Base-by-base conservation (phyloP, 768 basidiomycete species). In the Pholiota microspora region DNA sequence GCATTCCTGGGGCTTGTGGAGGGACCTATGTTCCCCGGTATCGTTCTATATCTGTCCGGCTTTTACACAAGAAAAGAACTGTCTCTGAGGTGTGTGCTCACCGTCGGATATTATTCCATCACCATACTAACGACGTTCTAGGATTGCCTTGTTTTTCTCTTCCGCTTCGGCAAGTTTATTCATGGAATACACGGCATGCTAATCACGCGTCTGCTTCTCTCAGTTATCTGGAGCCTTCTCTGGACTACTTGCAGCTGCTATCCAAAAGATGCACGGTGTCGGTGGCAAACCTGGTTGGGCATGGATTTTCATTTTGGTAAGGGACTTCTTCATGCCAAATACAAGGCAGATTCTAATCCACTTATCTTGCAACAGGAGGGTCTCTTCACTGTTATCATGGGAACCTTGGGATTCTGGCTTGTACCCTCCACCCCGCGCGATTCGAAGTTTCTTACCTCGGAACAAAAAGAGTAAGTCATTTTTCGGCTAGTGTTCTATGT, bases 191-290 rank as follows among this genome's bases (percentile, higher is more conserved):
- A n/a, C 35, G 15, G 24, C 23, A 3, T 21, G 34, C 48, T 28
- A 38, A 28, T 45, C 24, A 45, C 15, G 34, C 7, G 9, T n/a
- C 21, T 54, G 29, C 29, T 12, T 12, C 29, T 45, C n/a, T 38
- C 31, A 73, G 71, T 69, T 83, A 3, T 77, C 84, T 0, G 81
- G 83, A 1, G 79, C 82, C 0, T 85, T 86, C 60, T 85, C 84
- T 4, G 86, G 87, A 38, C 67, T 88, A 6, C 73, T 89, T 1
- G 85, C 85, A 0, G 72, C 81, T 28, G 83, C 74, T 1, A 84
- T 89, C 47, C 62, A 74, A n/a, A 66, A 81, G 12, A 81, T 89
- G 74, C 65, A 83, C 42, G 81, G 80, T 10, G 66, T 75, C 18
- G 68, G 68, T 2, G 79, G 81, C 4, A 75, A 69, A 50, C 71